phyloP scores from a whole-genome alignment of 441 rosid species.

The Sinapis alba region DNA sequence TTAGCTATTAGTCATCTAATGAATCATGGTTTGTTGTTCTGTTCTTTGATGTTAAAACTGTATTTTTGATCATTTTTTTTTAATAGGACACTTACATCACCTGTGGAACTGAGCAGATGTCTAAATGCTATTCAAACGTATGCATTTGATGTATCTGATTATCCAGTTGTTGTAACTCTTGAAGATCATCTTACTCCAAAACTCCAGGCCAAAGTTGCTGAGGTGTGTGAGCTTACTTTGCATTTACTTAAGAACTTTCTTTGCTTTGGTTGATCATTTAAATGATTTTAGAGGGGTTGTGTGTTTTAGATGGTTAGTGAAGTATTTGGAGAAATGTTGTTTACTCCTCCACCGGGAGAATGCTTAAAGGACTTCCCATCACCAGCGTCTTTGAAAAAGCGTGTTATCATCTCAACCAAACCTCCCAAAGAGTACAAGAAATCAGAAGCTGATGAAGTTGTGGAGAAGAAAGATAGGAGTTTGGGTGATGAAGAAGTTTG shows the following conservation, averaged over 20 bases:
- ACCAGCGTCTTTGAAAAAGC: slow-evolving; percentile 62
- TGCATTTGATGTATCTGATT: slow-evolving; percentile 78
- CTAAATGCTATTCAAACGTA: slow-evolving; percentile 70
- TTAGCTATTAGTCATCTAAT: neutral
- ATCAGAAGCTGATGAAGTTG: slow-evolving; percentile 48
- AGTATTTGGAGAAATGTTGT: slow-evolving; percentile 79
- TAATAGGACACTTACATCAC: slow-evolving; percentile 83
- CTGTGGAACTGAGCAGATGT: slow-evolving; percentile 81
- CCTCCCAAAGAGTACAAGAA: slow-evolving; percentile 88
- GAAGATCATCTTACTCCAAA: slow-evolving; percentile 93
- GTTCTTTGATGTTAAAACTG: neutral
- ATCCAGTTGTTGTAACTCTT: slow-evolving; percentile 86
- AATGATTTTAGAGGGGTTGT: slow-evolving; percentile 19
- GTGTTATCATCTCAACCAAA: slow-evolving; percentile 82
- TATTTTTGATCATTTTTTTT: neutral
- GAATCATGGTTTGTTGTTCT: neutral
- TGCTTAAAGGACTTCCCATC: slow-evolving; percentile 81
- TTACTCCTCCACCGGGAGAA: slow-evolving; percentile 62
- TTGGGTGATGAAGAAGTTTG: slow-evolving; percentile 66
- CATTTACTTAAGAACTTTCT: slow-evolving; percentile 12
- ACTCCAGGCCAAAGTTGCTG: slow-evolving; percentile 88
- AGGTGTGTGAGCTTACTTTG: slow-evolving; percentile 47
- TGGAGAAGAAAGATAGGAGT: slow-evolving; percentile 42
- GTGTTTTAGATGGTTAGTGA: slow-evolving; percentile 68
- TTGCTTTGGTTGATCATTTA: neutral